Percentiles rank a stretch among this genome's conserved stretches.
Evolutionary conservation across 176 grass and related monocot genomes (phyloP).

Genomic region (Oryza australiensis): DNA sequence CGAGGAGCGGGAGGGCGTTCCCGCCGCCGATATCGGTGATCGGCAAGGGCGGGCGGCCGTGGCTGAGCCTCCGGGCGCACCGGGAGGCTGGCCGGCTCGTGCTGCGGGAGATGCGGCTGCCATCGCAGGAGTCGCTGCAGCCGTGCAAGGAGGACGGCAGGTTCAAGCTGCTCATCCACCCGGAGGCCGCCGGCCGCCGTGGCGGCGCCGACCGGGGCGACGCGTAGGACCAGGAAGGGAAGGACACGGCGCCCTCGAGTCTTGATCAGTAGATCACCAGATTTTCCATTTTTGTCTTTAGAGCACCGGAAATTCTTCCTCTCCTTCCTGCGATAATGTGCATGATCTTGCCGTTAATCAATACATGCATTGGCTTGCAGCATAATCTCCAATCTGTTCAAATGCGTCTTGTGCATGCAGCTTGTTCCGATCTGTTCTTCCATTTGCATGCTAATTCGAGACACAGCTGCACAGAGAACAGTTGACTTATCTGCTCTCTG

Average conservation of each 20-base stretch:
- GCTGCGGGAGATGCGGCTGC: slow-evolving; percentile 67
- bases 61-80: slow-evolving; percentile 56
- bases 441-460: background rate
- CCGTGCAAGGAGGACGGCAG: slow-evolving; percentile 62
- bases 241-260: background rate
- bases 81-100: slow-evolving; percentile 59
- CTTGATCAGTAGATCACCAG: background rate
- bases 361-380: slow-evolving; percentile 24
- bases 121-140: slow-evolving; percentile 61
- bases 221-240: slow-evolving; percentile 10
- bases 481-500: background rate
- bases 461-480: background rate
- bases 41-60: slow-evolving; percentile 56
- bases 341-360: slow-evolving; percentile 24
- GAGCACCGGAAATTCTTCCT: background rate
- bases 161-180: slow-evolving; percentile 62
- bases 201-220: background rate
- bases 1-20: slow-evolving; percentile 50
- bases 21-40: slow-evolving; percentile 76
- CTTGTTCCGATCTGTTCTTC: background rate
- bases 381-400: background rate
- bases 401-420: background rate
- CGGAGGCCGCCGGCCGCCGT: slow-evolving; percentile 27
- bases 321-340: slow-evolving; percentile 24
- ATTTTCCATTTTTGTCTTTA: background rate